phyloP scores from a whole-genome alignment of 163 green algal genomes.

The Scenedesmus sp. region DNA sequence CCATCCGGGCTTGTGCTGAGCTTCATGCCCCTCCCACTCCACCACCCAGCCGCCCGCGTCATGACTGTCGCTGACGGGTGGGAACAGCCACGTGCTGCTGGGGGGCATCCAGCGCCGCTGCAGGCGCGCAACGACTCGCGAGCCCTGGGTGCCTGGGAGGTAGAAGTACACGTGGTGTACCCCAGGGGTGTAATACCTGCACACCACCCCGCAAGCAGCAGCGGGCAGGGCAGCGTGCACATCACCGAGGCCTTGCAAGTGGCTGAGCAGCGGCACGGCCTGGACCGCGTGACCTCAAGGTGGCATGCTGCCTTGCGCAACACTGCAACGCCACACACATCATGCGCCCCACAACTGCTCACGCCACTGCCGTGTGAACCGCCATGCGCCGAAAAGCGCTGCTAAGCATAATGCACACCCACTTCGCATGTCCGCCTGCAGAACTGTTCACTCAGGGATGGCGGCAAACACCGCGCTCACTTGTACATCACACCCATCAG shows the following conservation, averaged over 20 bases:
- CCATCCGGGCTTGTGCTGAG: conserved; percentile 13
- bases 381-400: no score
- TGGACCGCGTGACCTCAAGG: no score
- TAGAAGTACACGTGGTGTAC: conserved; percentile 50
- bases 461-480: background rate
- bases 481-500: conserved; percentile 39
- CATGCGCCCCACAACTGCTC: no score
- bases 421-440: background rate
- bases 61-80: conserved; percentile 33
- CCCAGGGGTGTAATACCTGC: background rate
- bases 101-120: conserved; percentile 52
- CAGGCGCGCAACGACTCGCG: background rate
- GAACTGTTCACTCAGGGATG: background rate
- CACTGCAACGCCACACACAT: no score
- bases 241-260: no score
- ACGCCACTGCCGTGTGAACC: no score
- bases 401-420: no score
- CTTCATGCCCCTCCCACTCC: conserved; percentile 47
- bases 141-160: background rate
- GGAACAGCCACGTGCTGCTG: conserved; percentile 53
- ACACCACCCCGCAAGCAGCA: background rate
- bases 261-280: no score
- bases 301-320: no score
- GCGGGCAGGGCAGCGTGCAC: no score
- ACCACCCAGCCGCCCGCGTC: conserved; percentile 42